Conservation (phyloP, 2,329 filamentous ascomycete species). For the Cladophialophora carrionii region DNA sequence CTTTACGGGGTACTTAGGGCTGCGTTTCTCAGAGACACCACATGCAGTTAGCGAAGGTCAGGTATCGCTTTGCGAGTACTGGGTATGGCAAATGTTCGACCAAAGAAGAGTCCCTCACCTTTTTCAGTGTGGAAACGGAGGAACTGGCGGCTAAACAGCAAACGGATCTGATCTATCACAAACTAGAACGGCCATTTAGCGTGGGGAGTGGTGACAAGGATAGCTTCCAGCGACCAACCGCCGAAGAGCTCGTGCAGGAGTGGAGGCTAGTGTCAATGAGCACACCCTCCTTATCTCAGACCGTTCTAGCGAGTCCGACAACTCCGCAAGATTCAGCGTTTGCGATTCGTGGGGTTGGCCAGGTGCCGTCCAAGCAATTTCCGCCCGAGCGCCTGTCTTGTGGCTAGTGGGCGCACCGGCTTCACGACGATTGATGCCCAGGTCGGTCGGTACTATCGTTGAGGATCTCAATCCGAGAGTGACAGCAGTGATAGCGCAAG, state of each 20-base stretch:
- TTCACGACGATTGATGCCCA: slow-evolving; percentile 18
- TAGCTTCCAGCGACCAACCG: slow-evolving; percentile 17
- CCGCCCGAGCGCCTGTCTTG: slow-evolving; percentile 21
- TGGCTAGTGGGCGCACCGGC: slow-evolving; percentile 14
- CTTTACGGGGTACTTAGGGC: background rate
- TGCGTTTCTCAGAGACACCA: background rate
- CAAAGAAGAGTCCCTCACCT: background rate
- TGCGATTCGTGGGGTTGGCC: slow-evolving; percentile 25
- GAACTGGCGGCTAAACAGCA: slow-evolving; percentile 28
- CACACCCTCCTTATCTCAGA: slow-evolving; percentile 19
- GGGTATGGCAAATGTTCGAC: background rate
- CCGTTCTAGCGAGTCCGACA: slow-evolving; percentile 19
- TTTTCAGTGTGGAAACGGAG: slow-evolving; percentile 9
- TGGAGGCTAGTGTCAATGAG: slow-evolving; percentile 11
- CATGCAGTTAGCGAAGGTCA: background rate
- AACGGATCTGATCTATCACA: slow-evolving; percentile 26
- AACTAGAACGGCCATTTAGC: slow-evolving; percentile 24
- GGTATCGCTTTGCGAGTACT: background rate
- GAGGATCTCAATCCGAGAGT: background rate
- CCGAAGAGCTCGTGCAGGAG: slow-evolving; percentile 5
- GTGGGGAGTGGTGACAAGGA: slow-evolving; percentile 27
- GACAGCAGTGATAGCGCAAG: background rate
- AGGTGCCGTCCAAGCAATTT: slow-evolving; percentile 27
- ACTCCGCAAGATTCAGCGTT: slow-evolving; percentile 18
- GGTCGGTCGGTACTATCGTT: slow-evolving; percentile 9